These are phyloP conservation scores for Entoloma clypeatum DNA, from an alignment of 1,284 basidiomycete species.

Conservation along the genomic window DNA sequence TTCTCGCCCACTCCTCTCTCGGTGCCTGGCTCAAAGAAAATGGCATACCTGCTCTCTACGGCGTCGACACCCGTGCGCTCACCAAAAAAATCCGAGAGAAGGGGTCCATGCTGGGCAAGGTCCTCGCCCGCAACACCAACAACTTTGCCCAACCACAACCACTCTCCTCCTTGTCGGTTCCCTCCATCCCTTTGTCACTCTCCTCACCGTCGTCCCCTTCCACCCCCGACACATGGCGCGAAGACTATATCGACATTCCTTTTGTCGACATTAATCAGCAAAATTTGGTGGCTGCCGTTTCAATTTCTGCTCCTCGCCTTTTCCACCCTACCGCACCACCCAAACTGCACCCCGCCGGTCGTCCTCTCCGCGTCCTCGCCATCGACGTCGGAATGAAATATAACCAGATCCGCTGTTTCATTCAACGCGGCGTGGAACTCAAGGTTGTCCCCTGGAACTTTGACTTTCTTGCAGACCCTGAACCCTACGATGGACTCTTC, in stretches of 20 bases:
- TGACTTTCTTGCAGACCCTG: slow-evolving; percentile 74
- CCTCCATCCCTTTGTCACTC: slow-evolving; percentile 33
- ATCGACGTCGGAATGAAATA: slow-evolving; percentile 99
- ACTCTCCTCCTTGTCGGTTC: slow-evolving; percentile 30
- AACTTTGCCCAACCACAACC: slow-evolving; percentile 35
- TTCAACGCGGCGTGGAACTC: slow-evolving; percentile 88
- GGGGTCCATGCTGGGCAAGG: slow-evolving; percentile 86
- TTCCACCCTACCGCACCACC: slow-evolving; percentile 62
- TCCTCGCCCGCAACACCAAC: slow-evolving; percentile 61
- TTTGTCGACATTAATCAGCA: slow-evolving; percentile 88
- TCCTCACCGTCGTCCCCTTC: slow-evolving; percentile 50
- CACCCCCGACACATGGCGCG: slow-evolving; percentile 67
- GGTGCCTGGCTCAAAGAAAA: slow-evolving; percentile 96
- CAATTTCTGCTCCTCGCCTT: slow-evolving; percentile 65
- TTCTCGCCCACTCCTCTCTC: slow-evolving; percentile 86
- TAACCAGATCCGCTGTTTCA: slow-evolving; percentile 98
- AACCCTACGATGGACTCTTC: slow-evolving; percentile 94
- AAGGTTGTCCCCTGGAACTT: slow-evolving; percentile 99
- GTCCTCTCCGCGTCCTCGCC: slow-evolving; percentile 82
- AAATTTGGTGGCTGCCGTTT: slow-evolving; percentile 92
- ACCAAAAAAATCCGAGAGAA: slow-evolving; percentile 96
- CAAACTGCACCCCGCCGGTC: slow-evolving; percentile 74
- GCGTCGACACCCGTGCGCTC: slow-evolving; percentile 94
- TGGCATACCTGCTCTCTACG: slow-evolving; percentile 92
- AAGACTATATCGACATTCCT: slow-evolving; percentile 78